A percentile compares a stretch with the other conserved stretches of the same genome.
Evolutionary conservation across 305 asterid genomes (phyloP).

Genomic region (Vinca major): DNA sequence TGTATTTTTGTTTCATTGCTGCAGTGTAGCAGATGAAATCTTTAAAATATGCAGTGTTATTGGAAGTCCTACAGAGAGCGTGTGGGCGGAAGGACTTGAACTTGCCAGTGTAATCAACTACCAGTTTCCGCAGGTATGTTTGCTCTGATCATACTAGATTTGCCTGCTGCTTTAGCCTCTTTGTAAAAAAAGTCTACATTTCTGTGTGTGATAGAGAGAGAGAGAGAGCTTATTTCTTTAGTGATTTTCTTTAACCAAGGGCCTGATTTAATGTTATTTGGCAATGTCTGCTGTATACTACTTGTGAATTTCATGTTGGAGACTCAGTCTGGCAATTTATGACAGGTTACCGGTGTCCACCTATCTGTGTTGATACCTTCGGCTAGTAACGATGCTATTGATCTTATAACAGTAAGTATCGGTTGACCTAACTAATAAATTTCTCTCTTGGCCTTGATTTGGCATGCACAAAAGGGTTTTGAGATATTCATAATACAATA

Average conservation of each 20-base stretch:
- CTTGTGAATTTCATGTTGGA: not conserved
- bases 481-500: not conserved
- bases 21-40: conserved; percentile 84
- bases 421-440: not conserved
- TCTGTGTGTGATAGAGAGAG: too few species aligned
- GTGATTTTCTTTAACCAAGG: too few species aligned
- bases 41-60: conserved; percentile 76
- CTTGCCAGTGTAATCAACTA: conserved; percentile 65
- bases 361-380: conserved; percentile 62
- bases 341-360: conserved; percentile 58
- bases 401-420: conserved; percentile 57
- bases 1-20: too few species aligned
- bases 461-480: not conserved
- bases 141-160: conserved; percentile 3
- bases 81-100: conserved; percentile 73
- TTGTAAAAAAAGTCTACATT: too few species aligned
- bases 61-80: conserved; percentile 58
- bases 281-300: not conserved
- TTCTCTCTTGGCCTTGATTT: not conserved
- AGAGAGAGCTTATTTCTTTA: too few species aligned
- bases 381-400: conserved; percentile 64
- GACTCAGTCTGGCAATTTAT: not conserved
- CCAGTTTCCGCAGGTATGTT: conserved; percentile 63
- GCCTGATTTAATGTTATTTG: too few species aligned
- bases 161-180: not conserved